These are phyloP conservation scores for Leucaena leucocephala DNA, from an alignment of 306 rosid genomes.

Conservation along the genomic window DNA sequence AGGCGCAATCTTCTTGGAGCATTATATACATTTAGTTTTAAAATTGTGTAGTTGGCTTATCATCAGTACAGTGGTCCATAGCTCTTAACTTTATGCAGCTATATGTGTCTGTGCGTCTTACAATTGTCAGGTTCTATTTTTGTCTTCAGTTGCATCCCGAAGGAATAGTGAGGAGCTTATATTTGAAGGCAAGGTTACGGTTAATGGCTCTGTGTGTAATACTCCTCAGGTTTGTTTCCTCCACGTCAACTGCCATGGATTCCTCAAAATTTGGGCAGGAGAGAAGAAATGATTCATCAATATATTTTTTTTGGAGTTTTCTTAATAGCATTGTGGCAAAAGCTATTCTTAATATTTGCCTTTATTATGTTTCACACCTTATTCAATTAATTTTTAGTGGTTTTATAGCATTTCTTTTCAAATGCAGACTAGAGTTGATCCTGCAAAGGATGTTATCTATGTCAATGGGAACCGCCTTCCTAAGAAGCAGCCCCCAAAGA, in stretches of 20 bases:
- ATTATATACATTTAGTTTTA: not conserved
- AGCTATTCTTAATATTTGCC: not conserved
- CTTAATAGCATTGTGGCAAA: not conserved
- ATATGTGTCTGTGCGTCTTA: not conserved
- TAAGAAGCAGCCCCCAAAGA: conserved; percentile 82
- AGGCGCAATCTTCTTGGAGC: too few species aligned
- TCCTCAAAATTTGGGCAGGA: not conserved
- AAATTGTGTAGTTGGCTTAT: not conserved
- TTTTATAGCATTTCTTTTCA: conserved; percentile 4
- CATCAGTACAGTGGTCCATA: not conserved
- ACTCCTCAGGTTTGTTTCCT: conserved; percentile 71
- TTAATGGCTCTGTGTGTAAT: conserved; percentile 83
- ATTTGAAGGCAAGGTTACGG: conserved; percentile 81
- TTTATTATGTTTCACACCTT: not conserved
- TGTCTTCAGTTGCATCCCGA: conserved; percentile 81
- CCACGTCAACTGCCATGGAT: not conserved
- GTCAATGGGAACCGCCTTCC: conserved; percentile 95
- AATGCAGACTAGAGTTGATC: conserved; percentile 83
- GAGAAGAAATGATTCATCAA: not conserved
- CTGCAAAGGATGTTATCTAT: conserved; percentile 80
- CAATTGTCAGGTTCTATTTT: conserved; percentile 1
- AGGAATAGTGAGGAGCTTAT: conserved; percentile 88
- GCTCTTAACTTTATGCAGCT: not conserved
- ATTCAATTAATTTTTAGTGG: not conserved
- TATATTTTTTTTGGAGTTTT: conserved; percentile 5